Percentiles rank a stretch among this genome's conserved stretches.
These are phyloP conservation scores for Corylus avellana DNA, from an alignment of 306 rosid genomes.

Conservation along the genomic window DNA sequence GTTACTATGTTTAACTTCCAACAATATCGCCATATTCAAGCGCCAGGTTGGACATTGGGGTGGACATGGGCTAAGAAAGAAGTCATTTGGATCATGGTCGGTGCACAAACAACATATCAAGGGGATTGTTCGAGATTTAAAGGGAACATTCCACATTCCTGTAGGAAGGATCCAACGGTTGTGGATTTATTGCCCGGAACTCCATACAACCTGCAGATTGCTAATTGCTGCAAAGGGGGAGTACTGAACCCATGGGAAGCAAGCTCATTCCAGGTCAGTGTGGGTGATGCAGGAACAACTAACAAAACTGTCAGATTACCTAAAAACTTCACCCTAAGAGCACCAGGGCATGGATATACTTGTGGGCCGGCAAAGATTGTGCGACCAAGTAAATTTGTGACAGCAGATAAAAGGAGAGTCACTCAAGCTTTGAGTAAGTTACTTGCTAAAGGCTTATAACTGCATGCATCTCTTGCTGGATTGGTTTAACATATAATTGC, in stretches of 20 bases:
- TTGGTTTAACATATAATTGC: not conserved
- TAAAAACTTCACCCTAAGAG: conserved; percentile 74
- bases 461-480: conserved; percentile 2
- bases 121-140: conserved; percentile 85
- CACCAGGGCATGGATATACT: conserved; percentile 91
- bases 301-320: conserved; percentile 84
- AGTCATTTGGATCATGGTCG: conserved; percentile 76
- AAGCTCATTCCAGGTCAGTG: conserved; percentile 88
- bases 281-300: conserved; percentile 91
- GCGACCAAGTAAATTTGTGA: conserved; percentile 56
- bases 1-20: conserved; percentile 96
- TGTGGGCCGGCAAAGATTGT: conserved; percentile 79
- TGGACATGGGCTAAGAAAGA: conserved; percentile 93
- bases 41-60: conserved; percentile 80
- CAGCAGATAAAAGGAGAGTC: conserved; percentile 73
- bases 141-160: conserved; percentile 60
- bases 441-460: conserved; percentile 1
- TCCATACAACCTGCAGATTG: conserved; percentile 71
- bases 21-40: conserved; percentile 76
- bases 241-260: conserved; percentile 82
- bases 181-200: conserved; percentile 84
- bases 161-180: conserved; percentile 60
- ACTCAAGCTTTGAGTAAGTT: conserved; percentile 94
- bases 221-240: conserved; percentile 91
- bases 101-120: conserved; percentile 79